These are phyloP conservation scores for Adansonia rubrostipa DNA, from an alignment of 441 rosid genomes.

Conservation along the genomic window DNA sequence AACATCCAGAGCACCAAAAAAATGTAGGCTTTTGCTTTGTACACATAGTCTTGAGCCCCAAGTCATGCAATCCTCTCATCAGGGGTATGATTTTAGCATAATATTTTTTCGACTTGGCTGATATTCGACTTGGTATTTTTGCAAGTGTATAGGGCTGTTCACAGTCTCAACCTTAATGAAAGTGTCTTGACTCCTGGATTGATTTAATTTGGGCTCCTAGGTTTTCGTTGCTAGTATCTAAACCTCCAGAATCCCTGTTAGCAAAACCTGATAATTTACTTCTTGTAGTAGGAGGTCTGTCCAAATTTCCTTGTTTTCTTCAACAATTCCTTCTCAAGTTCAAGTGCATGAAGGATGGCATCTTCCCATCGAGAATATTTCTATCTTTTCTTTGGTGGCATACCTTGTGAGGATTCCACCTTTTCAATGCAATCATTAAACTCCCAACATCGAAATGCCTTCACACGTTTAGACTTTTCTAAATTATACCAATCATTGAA, in stretches of 20 bases:
- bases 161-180: constrained; percentile 41
- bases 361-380: constrained; percentile 99
- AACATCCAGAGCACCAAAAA: constrained; percentile 51
- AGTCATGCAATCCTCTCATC: constrained; percentile 91
- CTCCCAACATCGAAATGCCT: constrained; percentile 96
- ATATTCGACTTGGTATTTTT: constrained; percentile 46
- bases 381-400: constrained; percentile 92
- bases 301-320: constrained; percentile 59
- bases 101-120: constrained; percentile 51
- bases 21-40: constrained; percentile 59
- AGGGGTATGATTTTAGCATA: constrained; percentile 60
- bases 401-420: constrained; percentile 78
- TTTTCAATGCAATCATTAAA: constrained; percentile 94
- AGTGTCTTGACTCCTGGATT: constrained; percentile 36
- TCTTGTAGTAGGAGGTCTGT: constrained; percentile 38
- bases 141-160: constrained; percentile 31
- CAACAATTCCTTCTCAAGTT: constrained; percentile 80
- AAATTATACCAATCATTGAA: constrained; percentile 98
- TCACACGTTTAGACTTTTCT: constrained; percentile 97
- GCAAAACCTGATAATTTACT: constrained; percentile 45
- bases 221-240: constrained; percentile 45
- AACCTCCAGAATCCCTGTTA: constrained; percentile 54
- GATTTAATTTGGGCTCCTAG: constrained; percentile 39
- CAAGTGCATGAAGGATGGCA: constrained; percentile 98
- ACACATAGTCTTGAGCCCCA: constrained; percentile 65